Evolutionary conservation across 768 basidiomycete genomes (phyloP).

Genomic region (Mycena kentingensis): DNA sequence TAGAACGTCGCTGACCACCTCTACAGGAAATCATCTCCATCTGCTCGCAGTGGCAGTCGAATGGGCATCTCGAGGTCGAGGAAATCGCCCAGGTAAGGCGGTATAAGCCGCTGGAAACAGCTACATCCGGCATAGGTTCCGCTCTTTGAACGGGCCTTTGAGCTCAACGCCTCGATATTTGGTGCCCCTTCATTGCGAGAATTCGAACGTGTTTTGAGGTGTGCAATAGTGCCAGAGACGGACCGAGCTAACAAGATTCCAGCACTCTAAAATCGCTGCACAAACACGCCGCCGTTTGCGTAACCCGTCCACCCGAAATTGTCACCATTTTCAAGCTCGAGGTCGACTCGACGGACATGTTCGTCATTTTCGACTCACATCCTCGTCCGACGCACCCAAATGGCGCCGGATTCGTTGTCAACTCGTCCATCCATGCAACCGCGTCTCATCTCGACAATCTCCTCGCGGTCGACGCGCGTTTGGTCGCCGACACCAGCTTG

Average conservation of each 20-base stretch:
- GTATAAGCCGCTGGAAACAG: too few relatives aligned
- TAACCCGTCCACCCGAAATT: slow-evolving; percentile 75
- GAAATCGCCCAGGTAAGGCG: slow-evolving; percentile 40
- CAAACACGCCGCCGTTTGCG: slow-evolving; percentile 44
- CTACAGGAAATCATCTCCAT: slow-evolving; percentile 58
- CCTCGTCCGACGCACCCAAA: slow-evolving; percentile 57
- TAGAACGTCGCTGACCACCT: background rate
- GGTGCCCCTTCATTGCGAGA: slow-evolving; percentile 37
- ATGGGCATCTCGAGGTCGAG: slow-evolving; percentile 58
- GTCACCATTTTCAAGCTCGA: slow-evolving; percentile 50
- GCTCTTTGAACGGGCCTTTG: slow-evolving; percentile 47
- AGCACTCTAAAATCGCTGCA: slow-evolving; percentile 32
- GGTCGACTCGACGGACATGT: slow-evolving; percentile 38
- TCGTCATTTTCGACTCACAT: slow-evolving; percentile 70
- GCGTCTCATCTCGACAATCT: slow-evolving; percentile 48
- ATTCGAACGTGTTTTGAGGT: slow-evolving; percentile 40
- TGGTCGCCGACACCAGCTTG: slow-evolving; percentile 44
- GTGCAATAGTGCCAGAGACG: slow-evolving; percentile 1
- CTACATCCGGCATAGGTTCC: too few relatives aligned
- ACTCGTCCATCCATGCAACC: slow-evolving; percentile 44
- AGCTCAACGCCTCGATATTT: slow-evolving; percentile 36
- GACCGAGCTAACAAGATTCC: background rate
- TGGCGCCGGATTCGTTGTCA: slow-evolving; percentile 63
- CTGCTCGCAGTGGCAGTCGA: slow-evolving; percentile 55
- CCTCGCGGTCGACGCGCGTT: slow-evolving; percentile 48